A percentile compares a stretch with the other conserved stretches of the same genome.
Evolutionary conservation across 1,139 yeast species (phyloP).

Genomic region (Diutina pseudorugosa): DNA sequence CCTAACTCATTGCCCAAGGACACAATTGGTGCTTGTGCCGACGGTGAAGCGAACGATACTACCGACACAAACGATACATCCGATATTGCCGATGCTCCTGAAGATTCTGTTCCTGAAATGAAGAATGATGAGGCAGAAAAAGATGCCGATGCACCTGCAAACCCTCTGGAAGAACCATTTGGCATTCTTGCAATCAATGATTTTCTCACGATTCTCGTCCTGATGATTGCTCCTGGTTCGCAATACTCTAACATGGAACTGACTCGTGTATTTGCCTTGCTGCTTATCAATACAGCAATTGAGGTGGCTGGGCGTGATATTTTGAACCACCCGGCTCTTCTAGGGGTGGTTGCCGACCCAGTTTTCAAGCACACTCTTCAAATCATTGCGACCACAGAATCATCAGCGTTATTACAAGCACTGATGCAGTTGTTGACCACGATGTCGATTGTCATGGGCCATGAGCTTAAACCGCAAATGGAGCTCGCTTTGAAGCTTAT

Average conservation of each 20-base stretch:
- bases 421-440: constrained; percentile 70
- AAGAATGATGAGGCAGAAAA: background rate
- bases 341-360: constrained; percentile 62
- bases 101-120: background rate
- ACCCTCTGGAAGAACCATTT: constrained; percentile 26
- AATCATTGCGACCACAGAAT: constrained; percentile 60
- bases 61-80: background rate
- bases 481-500: constrained; percentile 54
- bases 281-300: constrained; percentile 63
- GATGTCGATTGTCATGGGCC: constrained; percentile 45
- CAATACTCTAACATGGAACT: constrained; percentile 80
- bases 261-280: constrained; percentile 73
- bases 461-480: constrained; percentile 49
- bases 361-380: constrained; percentile 76
- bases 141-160: background rate
- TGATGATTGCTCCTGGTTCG: constrained; percentile 73
- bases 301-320: constrained; percentile 71
- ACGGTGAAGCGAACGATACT: background rate
- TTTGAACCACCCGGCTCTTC: constrained; percentile 52
- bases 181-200: constrained; percentile 63
- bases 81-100: background rate
- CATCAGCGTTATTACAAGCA: constrained; percentile 57
- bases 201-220: constrained; percentile 62
- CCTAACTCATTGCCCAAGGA: constrained; percentile 28
- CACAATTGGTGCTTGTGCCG: constrained; percentile 17